Evolutionary conservation across 176 grass and related monocot species (phyloP), one percentile per base, ranked within the genome.

Genomic region (Oryza meyeriana): DNA sequence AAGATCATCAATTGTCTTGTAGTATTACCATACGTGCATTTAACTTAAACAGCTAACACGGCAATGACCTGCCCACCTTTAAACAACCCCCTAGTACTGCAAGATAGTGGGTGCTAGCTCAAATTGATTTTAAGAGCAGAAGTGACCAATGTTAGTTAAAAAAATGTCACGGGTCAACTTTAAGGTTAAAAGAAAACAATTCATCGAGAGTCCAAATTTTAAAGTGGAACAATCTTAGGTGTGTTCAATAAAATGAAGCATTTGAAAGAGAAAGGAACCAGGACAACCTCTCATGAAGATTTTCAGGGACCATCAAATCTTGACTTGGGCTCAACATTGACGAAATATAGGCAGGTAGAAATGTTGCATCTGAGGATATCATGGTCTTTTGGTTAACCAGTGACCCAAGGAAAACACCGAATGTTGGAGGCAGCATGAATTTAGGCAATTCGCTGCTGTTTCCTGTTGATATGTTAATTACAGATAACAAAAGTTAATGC

Each of bases 281-380:
- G 1, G 10, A 61, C 31, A 64, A 98, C 92, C 92, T 94, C 73
- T 94, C 82, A 28, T 93, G 88, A 89, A 92, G 85, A 70, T 81
- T 72, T 41, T 89, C 79, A 61, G 92, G 92, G 82, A 94, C 78
- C 71, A 89, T 61, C 14, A 94, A 62, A 64, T 94, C 82, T 35
- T 94, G 58, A 78, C 34, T 45, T 47, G 90, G 81, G 81, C 88
- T 82, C 64, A 98, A 79, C 74, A 94, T 86, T 66, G 95, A 94
- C 4, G 88, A 83, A 47, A 98, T 82, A 94, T 88, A 98, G 65
- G 90, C 84, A 81, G 84, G 78, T 72, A 94, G 86, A 93, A 93
- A 98, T 71, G 29, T 85, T 27, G 81, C 69, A 66, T 98, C 90
- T 10, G 92, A 98, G 44, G 84, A 87, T 41, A 98, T 94, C 90